A percentile compares a stretch with the other conserved stretches of the same genome.
Conservation (phyloP, 352 stramenopile species). For the Phytophthora kernoviae region DNA sequence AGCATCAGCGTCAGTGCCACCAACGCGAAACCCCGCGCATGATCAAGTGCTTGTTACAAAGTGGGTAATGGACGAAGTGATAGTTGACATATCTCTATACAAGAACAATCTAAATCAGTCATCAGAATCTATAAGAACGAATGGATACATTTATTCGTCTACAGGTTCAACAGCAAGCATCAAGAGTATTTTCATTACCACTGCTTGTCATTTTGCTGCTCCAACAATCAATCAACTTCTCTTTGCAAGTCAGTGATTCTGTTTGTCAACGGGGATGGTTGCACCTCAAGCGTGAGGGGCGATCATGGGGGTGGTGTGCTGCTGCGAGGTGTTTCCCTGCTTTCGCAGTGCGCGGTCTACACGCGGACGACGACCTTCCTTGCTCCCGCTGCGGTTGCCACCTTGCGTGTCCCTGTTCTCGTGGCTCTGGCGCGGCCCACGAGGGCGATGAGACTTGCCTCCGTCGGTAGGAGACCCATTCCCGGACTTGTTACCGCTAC, state of each 20-base stretch:
- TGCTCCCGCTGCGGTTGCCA: slow-evolving; percentile 29
- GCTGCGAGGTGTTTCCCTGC: slow-evolving; percentile 30
- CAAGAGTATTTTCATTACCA: background rate
- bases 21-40: slow-evolving; percentile 51
- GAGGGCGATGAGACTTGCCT: slow-evolving; percentile 42
- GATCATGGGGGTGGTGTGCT: slow-evolving; percentile 30
- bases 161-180: too few species aligned
- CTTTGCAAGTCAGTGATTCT: background rate
- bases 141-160: too few species aligned
- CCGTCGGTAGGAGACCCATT: slow-evolving; percentile 27
- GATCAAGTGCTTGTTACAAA: background rate
- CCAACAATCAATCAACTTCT: background rate
- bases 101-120: too few species aligned
- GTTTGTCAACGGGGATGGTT: background rate
- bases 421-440: slow-evolving; percentile 31
- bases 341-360: slow-evolving; percentile 46
- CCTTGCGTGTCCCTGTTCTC: slow-evolving; percentile 28
- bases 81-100: too few species aligned
- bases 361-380: slow-evolving; percentile 47
- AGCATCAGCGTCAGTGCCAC: slow-evolving; percentile 70
- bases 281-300: slow-evolving; percentile 35
- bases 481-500: slow-evolving; percentile 33
- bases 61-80: background rate
- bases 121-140: too few species aligned
- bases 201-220: background rate